Evolutionary conservation across 75 land plant genomes (phyloP).

Genomic region (Adiantum capillusveneris): DNA sequence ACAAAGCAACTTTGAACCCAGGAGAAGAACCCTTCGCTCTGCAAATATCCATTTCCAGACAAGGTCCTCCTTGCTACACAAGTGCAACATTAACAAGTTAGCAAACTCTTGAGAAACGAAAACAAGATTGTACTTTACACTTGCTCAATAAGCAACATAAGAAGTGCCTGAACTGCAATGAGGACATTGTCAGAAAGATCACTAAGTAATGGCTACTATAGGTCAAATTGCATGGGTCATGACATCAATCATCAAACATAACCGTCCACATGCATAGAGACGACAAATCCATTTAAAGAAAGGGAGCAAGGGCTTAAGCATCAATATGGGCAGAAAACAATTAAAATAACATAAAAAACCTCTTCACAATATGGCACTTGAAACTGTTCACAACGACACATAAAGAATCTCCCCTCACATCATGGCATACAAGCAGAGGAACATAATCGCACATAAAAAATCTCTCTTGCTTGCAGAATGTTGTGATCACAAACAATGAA

Average conservation of each 20-base stretch:
- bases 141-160: background rate
- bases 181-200: background rate
- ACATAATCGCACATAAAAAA: no score
- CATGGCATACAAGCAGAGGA: no score
- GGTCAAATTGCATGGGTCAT: background rate
- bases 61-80: background rate
- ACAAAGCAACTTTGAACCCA: constrained; percentile 35
- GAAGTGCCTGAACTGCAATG: background rate
- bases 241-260: background rate
- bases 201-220: background rate
- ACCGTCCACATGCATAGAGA: no score
- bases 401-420: no score
- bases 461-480: no score
- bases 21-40: constrained; percentile 17
- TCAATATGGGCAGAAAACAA: background rate
- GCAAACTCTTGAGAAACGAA: background rate
- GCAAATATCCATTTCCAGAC: constrained; percentile 4
- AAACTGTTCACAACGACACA: no score
- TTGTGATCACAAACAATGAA: no score
- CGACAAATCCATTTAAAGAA: no score
- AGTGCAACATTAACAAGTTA: background rate
- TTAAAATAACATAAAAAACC: no score
- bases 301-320: no score
- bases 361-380: no score
- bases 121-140: background rate